Percentiles rank a stretch among this genome's conserved stretches.
Evolutionary conservation across 1,139 yeast species (phyloP).

Genomic region (Pichia sp.): DNA sequence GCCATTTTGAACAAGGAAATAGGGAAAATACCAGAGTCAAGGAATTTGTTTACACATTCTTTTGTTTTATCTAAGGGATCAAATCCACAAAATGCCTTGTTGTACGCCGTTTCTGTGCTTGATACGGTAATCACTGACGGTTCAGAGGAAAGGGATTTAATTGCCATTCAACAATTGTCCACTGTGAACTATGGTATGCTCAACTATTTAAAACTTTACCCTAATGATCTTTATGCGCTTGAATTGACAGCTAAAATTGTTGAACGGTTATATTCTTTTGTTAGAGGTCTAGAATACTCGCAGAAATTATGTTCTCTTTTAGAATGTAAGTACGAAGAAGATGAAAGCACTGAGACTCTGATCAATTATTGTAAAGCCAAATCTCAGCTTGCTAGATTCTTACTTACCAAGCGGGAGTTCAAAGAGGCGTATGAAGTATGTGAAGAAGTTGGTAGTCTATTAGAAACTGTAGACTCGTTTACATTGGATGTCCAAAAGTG

Average conservation of each 20-base stretch:
- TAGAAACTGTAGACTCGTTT: slow-evolving; percentile 36
- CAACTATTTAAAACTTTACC: slow-evolving; percentile 61
- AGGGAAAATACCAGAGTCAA: slow-evolving; percentile 50
- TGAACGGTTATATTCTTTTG: slow-evolving; percentile 65
- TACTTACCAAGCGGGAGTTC: slow-evolving; percentile 52
- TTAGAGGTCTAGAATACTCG: slow-evolving; percentile 44
- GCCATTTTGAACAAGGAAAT: slow-evolving; percentile 58
- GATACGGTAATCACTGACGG: slow-evolving; percentile 34
- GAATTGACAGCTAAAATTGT: slow-evolving; percentile 50
- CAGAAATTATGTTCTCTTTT: slow-evolving; percentile 39
- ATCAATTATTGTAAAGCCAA: slow-evolving; percentile 51
- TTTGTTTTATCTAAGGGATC: slow-evolving; percentile 68
- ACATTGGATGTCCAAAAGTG: slow-evolving; percentile 28
- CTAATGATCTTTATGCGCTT: slow-evolving; percentile 57
- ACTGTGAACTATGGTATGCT: slow-evolving; percentile 67
- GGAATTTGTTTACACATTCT: slow-evolving; percentile 65
- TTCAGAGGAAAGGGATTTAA: slow-evolving; percentile 41
- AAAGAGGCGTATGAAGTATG: slow-evolving; percentile 56
- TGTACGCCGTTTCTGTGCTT: slow-evolving; percentile 60
- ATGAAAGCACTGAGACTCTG: slow-evolving; percentile 30
- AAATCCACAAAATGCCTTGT: slow-evolving; percentile 60
- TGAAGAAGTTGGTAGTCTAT: slow-evolving; percentile 46
- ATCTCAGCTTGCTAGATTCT: slow-evolving; percentile 62
- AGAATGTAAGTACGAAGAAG: slow-evolving; percentile 55
- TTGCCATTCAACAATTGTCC: slow-evolving; percentile 56